Evolutionary conservation across 2,329 filamentous ascomycete species (phyloP), one percentile per base, ranked within the genome.

Genomic region (Neofusicoccum ribis): DNA sequence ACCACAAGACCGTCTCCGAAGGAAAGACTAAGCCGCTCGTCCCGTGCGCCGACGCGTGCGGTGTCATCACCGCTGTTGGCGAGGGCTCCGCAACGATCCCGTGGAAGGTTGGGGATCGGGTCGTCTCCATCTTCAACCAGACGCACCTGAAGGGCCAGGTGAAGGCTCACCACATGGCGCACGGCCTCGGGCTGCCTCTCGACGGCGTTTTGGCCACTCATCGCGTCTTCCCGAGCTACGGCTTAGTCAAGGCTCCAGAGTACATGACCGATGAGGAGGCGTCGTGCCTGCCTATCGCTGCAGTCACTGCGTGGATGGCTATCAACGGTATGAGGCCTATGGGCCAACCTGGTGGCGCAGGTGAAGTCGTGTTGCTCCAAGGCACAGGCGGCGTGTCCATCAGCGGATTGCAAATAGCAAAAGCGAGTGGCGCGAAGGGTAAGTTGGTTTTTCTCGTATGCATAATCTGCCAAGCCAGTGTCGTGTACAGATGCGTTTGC

Each of bases 11-110:
- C 3, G 77, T 86, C 51, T 76, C 73, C 8, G 11, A 43, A 71
- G 78, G 66, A 67, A 74, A 61, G 62, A 76, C 62, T 66, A 80
- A 64, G 70, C 69, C 73, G 3, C 69, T 91, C 12, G 86, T 91
- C 1, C 88, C 88, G 1, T 89, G 86, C 75, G 89, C 88, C 23
- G 89, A 92, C 75, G 90, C 89, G 82, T 89, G 88, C 76, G 89
- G 89, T 50, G 81, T 82, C 8, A 79, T 91, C 51, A 78, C 85
- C 2, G 74, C 81, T 14, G 70, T 84, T 36, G 84, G 85, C 39
- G 73, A 80, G 17, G 79, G 77, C 2, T 66, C 71, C 46, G 75
- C 78, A 5, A 78, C 76, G 2, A 69, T 73, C 47, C 77, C 78
- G 5, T 86, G 85, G 79, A 80, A 81, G 63, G 76, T 79, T 15